Percentiles rank a stretch among this genome's conserved stretches.
Conservation (phyloP, 2,329 filamentous ascomycete species). For the Xylariaceae sp. region DNA sequence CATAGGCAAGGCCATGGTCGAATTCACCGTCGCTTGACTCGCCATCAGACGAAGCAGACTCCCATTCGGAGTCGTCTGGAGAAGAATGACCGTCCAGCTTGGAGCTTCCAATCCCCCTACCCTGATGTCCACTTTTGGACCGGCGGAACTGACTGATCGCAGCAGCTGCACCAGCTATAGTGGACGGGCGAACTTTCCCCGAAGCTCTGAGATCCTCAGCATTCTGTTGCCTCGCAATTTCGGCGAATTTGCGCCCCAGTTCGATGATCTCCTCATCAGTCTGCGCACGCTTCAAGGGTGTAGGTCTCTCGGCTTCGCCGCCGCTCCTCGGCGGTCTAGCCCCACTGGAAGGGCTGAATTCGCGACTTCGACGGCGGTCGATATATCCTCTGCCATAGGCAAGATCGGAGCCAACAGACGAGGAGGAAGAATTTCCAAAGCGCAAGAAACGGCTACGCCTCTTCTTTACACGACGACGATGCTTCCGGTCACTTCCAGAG, state of each 20-base stretch:
- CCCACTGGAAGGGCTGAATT: conserved; percentile 26
- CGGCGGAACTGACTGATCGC: conserved; percentile 40
- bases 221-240: conserved; percentile 50
- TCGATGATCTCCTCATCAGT: conserved; percentile 56
- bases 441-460: conserved; percentile 51
- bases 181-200: conserved; percentile 37
- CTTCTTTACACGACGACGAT: conserved; percentile 39
- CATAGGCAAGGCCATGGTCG: conserved; percentile 42
- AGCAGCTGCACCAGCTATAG: conserved; percentile 37
- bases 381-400: conserved; percentile 63
- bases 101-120: conserved; percentile 39
- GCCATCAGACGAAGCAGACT: conserved; percentile 48
- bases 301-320: conserved; percentile 19
- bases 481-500: conserved; percentile 51
- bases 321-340: conserved; percentile 13
- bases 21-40: conserved; percentile 41
- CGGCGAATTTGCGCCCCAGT: conserved; percentile 51
- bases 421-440: conserved; percentile 61
- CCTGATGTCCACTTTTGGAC: conserved; percentile 33
- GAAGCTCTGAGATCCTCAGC: conserved; percentile 43
- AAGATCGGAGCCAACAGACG: conserved; percentile 64
- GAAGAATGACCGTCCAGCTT: conserved; percentile 37
- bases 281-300: conserved; percentile 33
- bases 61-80: conserved; percentile 51
- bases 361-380: conserved; percentile 35